These are phyloP conservation scores for Sinapis alba DNA, from an alignment of 441 rosid species.

Conservation along the genomic window DNA sequence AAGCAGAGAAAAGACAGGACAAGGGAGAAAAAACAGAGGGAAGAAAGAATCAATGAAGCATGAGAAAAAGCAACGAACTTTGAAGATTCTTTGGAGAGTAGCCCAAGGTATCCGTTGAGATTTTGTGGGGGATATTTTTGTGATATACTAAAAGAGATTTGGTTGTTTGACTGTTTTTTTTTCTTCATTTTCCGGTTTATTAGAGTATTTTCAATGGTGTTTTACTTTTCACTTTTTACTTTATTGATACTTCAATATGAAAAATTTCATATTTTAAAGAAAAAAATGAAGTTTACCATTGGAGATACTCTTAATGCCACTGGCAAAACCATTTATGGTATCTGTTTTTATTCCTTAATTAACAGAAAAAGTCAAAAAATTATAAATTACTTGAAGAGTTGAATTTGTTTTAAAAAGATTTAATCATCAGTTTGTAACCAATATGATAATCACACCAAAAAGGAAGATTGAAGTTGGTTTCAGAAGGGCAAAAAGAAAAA, in stretches of 20 bases:
- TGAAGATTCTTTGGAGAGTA: conserved; percentile 29
- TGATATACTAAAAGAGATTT: conserved; percentile 8
- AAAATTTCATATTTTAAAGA: no score
- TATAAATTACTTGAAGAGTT: not conserved
- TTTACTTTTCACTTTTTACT: no score
- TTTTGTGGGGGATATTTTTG: conserved; percentile 6
- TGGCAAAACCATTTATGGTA: not conserved
- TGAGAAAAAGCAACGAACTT: conserved; percentile 18
- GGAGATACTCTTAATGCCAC: no score
- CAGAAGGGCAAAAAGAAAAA: not conserved
- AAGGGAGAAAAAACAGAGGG: not conserved
- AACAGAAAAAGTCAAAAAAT: not conserved
- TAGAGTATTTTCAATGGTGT: no score
- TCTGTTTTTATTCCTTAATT: not conserved
- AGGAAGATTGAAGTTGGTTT: not conserved
- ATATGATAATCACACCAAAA: not conserved
- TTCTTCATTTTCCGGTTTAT: not conserved
- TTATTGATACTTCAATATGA: no score
- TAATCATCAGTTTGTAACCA: not conserved
- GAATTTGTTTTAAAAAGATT: not conserved
- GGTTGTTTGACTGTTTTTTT: conserved; percentile 7
- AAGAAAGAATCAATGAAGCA: conserved; percentile 12
- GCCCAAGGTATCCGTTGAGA: conserved; percentile 29
- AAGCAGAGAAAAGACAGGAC: not conserved
- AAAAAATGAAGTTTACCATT: no score